Evolutionary conservation across 2,329 filamentous ascomycete species (phyloP).

Genomic region (Aspergillus felis): DNA sequence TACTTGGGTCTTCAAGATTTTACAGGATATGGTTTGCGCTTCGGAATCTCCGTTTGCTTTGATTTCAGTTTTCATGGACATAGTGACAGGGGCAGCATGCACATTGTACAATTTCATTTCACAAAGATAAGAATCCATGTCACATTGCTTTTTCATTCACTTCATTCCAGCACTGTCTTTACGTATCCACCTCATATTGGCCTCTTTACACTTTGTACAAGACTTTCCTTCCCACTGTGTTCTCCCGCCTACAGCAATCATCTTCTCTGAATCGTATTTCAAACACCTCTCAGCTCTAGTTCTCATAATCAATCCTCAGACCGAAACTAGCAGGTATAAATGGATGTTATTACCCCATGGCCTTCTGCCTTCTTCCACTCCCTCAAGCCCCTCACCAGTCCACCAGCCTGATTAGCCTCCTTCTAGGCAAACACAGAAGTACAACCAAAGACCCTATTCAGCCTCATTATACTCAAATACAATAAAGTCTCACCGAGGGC

Average conservation of each 20-base stretch:
- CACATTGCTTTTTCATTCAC: background rate
- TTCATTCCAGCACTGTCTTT: background rate
- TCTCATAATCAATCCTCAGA: background rate
- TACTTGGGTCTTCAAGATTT: background rate
- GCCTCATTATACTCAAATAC: background rate
- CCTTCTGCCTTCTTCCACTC: background rate
- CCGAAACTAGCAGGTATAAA: background rate
- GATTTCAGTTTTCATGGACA: background rate
- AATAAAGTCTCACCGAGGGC: background rate
- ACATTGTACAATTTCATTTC: background rate
- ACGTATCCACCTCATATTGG: background rate
- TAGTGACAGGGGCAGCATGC: background rate
- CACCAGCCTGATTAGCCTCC: background rate
- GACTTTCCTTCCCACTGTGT: too few relatives aligned
- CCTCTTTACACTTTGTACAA: background rate
- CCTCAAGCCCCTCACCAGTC: background rate
- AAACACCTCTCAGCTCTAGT: background rate
- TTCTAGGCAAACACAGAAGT: background rate
- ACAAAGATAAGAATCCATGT: background rate
- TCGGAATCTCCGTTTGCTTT: background rate
- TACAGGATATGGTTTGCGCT: background rate
- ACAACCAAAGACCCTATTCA: background rate
- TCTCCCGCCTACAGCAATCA: background rate
- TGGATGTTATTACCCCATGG: background rate
- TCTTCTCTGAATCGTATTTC: background rate